Conservation (phyloP, 306 rosid genomes). For the Prunus campanulata region DNA sequence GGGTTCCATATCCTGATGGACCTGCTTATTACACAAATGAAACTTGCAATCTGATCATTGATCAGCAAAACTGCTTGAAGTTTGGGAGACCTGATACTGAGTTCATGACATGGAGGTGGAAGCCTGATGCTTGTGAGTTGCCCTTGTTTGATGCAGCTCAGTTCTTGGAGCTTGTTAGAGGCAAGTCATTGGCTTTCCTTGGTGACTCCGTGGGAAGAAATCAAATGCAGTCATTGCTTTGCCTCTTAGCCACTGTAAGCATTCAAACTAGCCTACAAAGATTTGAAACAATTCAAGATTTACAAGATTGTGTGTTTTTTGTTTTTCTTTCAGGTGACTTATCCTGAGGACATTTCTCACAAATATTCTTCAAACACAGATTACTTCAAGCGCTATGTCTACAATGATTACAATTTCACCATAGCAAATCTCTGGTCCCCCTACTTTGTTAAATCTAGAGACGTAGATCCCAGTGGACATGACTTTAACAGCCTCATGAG, state of each 20-base stretch:
- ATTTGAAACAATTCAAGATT: neutral
- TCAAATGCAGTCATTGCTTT: constrained; percentile 78
- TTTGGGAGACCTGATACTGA: constrained; percentile 70
- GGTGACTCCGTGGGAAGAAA: constrained; percentile 90
- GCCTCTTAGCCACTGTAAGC: constrained; percentile 59
- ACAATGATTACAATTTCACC: constrained; percentile 63
- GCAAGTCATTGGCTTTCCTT: constrained; percentile 77
- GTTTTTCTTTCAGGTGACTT: constrained; percentile 49
- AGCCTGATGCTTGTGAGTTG: constrained; percentile 77
- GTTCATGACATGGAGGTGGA: constrained; percentile 82
- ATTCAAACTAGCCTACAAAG: neutral
- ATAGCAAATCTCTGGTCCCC: constrained; percentile 78
- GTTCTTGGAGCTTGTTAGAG: constrained; percentile 61
- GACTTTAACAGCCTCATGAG: constrained; percentile 48
- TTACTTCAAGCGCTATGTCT: constrained; percentile 53
- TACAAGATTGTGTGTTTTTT: neutral
- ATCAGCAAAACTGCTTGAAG: constrained; percentile 78
- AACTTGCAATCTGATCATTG: constrained; percentile 57
- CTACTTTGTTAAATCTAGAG: constrained; percentile 49
- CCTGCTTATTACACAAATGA: constrained; percentile 57
- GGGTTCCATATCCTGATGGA: constrained; percentile 54
- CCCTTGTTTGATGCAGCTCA: constrained; percentile 65
- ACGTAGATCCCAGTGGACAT: constrained; percentile 45
- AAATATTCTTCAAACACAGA: constrained; percentile 28
- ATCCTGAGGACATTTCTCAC: constrained; percentile 58